Percentiles rank a stretch among this genome's conserved stretches.
Evolutionary conservation across 2,329 filamentous ascomycete genomes (phyloP).

Genomic region (Talaromyces verruculosus): DNA sequence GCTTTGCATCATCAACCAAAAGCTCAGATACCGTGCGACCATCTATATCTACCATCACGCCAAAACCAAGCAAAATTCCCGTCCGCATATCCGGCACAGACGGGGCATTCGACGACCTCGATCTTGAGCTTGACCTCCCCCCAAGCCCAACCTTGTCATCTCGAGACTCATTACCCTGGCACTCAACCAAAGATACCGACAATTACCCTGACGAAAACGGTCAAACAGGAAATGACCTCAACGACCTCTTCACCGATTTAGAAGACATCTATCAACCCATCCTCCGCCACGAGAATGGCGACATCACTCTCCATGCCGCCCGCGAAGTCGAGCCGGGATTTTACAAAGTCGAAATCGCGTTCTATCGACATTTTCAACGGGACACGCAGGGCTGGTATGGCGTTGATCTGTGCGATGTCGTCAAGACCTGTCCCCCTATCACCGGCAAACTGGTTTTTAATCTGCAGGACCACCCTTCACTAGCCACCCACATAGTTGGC

Average conservation of each 20-base stretch:
- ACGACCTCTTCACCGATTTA: background rate
- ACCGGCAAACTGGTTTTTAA: conserved; percentile 2
- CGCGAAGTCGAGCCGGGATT: background rate
- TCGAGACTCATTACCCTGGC: conserved; percentile 26
- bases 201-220: background rate
- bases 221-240: background rate
- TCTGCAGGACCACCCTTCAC: background rate
- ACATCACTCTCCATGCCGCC: conserved; percentile 4
- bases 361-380: background rate
- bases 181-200: conserved; percentile 18
- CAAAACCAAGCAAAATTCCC: conserved; percentile 7
- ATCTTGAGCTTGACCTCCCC: conserved; percentile 15
- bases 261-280: background rate
- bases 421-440: conserved; percentile 5
- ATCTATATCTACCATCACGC: background rate
- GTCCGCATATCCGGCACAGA: conserved; percentile 4
- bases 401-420: conserved; percentile 10
- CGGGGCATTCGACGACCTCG: background rate
- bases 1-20: conserved; percentile 1
- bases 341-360: conserved; percentile 11
- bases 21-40: background rate
- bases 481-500: background rate
- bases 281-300: conserved; percentile 6
- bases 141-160: conserved; percentile 27
- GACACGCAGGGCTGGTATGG: conserved; percentile 10